phyloP scores from a whole-genome alignment of 768 basidiomycete species.

The Mycena epipterygia region DNA sequence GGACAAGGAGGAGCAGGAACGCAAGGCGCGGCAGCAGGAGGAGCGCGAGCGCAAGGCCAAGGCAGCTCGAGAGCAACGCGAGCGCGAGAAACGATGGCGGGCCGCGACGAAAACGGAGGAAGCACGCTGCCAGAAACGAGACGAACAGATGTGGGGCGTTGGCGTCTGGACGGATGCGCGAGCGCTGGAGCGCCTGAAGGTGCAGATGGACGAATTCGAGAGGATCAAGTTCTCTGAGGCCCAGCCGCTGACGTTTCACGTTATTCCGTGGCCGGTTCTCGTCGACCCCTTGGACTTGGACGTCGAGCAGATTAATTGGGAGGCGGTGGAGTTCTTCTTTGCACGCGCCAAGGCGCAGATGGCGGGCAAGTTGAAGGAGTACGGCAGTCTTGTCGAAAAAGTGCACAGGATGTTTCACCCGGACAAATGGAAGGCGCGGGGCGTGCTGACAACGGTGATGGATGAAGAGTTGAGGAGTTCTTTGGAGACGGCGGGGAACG shows the following conservation, averaged over 20 bases:
- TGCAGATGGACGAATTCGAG: slow-evolving; percentile 37
- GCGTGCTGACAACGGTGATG: slow-evolving; percentile 57
- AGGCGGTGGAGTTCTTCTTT: slow-evolving; percentile 69
- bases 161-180: slow-evolving; percentile 19
- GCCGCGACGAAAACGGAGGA: slow-evolving; percentile 18
- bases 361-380: slow-evolving; percentile 53
- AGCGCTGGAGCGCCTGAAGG: slow-evolving; percentile 24
- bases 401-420: slow-evolving; percentile 71
- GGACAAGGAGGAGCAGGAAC: slow-evolving; percentile 19
- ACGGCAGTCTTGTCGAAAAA: slow-evolving; percentile 63
- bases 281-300: slow-evolving; percentile 43
- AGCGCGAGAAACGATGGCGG: slow-evolving; percentile 16
- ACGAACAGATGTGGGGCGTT: not conserved
- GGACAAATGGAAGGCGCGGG: slow-evolving; percentile 68
- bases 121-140: slow-evolving; percentile 16
- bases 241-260: slow-evolving; percentile 35
- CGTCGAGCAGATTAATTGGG: slow-evolving; percentile 66
- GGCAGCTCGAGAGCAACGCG: slow-evolving; percentile 6
- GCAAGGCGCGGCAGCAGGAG: slow-evolving; percentile 15
- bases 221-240: slow-evolving; percentile 39
- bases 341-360: slow-evolving; percentile 44
- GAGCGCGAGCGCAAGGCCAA: slow-evolving; percentile 24
- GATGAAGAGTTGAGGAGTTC: slow-evolving; percentile 57
- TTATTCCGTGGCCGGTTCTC: slow-evolving; percentile 39
- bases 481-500: slow-evolving; percentile 66